Conservation (phyloP, 2,329 filamentous ascomycete species). For the Pezicula neosporulosa region DNA sequence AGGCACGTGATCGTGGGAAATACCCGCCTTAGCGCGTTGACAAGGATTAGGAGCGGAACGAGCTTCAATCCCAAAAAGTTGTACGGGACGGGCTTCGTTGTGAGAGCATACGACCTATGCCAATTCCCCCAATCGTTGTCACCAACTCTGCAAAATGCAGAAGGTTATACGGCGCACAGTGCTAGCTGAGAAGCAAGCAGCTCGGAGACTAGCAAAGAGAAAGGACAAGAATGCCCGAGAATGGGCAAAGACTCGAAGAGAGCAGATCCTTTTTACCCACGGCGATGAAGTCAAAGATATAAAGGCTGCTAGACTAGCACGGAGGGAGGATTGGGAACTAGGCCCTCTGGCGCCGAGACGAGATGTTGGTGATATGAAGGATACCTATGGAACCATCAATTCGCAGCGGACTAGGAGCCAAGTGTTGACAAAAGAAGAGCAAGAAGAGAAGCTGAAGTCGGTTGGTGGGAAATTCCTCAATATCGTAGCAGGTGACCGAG, state of each 20-base stretch:
- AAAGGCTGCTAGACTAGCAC: constrained; percentile 48
- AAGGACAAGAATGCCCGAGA: constrained; percentile 27
- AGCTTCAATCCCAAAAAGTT: background rate
- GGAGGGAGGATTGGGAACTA: constrained; percentile 74
- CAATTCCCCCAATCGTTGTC: background rate
- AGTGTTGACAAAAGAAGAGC: constrained; percentile 10
- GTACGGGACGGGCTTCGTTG: background rate
- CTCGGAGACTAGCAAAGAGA: constrained; percentile 39
- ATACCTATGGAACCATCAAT: constrained; percentile 55
- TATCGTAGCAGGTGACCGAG: constrained; percentile 69
- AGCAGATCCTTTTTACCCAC: constrained; percentile 18
- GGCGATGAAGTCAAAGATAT: constrained; percentile 29
- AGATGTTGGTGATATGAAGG: constrained; percentile 58
- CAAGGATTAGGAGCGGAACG: no score
- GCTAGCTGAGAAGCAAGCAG: constrained; percentile 62
- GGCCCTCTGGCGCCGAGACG: constrained; percentile 76
- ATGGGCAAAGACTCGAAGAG: constrained; percentile 14
- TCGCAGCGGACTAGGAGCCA: constrained; percentile 28
- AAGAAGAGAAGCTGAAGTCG: constrained; percentile 26
- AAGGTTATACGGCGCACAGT: constrained; percentile 65
- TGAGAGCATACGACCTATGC: background rate
- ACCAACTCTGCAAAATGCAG: constrained; percentile 51
- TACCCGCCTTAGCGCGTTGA: no score
- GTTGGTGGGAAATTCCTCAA: constrained; percentile 49
- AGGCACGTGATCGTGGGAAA: no score